Conservation (phyloP, 164 flowering plant genomes). For the Umbellularia californica region DNA sequence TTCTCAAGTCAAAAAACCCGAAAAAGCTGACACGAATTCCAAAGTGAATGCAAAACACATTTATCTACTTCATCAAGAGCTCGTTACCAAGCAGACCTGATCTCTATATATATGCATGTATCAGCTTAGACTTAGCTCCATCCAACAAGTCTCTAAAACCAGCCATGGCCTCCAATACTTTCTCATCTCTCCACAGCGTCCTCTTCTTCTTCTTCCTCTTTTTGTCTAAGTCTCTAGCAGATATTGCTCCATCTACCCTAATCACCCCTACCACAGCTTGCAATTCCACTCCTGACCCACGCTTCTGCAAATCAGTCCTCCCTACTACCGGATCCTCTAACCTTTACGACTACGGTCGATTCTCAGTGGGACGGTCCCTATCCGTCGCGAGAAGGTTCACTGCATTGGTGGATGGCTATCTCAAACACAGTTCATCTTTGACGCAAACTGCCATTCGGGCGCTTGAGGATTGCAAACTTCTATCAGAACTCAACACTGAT, state of each 20-base stretch:
- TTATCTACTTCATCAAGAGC: too few relatives aligned
- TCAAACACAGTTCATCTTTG: conserved; percentile 8
- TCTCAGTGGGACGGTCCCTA: conserved; percentile 21
- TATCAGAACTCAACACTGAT: conserved; percentile 24
- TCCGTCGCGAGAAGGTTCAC: conserved; percentile 19
- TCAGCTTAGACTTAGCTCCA: background rate
- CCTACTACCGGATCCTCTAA: conserved; percentile 11
- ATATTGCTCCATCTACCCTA: conserved; percentile 6
- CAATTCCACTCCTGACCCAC: conserved; percentile 11
- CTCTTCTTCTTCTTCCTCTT: conserved; percentile 2
- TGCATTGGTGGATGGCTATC: conserved; percentile 19
- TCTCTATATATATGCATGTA: background rate
- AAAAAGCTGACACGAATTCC: too few relatives aligned
- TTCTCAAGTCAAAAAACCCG: background rate
- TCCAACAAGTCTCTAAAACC: background rate
- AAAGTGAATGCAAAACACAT: too few relatives aligned
- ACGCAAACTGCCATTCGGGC: conserved; percentile 23
- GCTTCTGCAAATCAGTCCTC: conserved; percentile 15
- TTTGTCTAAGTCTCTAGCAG: conserved; percentile 12
- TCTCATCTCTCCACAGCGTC: background rate
- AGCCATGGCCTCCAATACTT: conserved; percentile 5
- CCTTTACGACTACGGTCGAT: conserved; percentile 30
- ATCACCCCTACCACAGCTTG: conserved; percentile 9
- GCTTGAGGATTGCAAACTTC: conserved; percentile 29
- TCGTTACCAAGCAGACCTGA: background rate